These are phyloP conservation scores for Dissoconium aciculare DNA, from an alignment of 2,329 filamentous ascomycete genomes.

Conservation along the genomic window DNA sequence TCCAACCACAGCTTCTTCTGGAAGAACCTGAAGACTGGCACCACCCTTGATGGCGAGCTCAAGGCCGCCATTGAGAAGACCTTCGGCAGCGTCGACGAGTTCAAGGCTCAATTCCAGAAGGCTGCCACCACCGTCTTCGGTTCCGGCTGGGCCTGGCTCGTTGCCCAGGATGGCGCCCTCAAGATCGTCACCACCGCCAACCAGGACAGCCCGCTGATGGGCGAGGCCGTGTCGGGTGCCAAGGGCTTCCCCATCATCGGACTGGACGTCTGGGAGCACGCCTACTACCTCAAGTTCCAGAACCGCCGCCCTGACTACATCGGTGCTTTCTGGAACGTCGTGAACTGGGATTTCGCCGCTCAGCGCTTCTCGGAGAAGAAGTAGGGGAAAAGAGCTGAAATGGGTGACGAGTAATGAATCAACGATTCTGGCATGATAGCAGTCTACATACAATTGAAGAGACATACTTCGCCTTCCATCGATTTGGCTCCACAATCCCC, in stretches of 20 bases:
- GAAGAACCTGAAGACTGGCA: slow-evolving; percentile 56
- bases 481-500: no score
- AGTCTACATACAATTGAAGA: no score
- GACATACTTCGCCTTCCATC: no score
- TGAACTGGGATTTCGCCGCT: slow-evolving; percentile 50
- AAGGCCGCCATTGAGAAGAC: slow-evolving; percentile 44
- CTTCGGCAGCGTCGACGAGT: slow-evolving; percentile 56
- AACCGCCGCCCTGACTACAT: slow-evolving; percentile 64
- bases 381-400: slow-evolving; percentile 2
- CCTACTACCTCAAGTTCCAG: slow-evolving; percentile 74
- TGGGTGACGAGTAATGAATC: no score
- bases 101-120: slow-evolving; percentile 50
- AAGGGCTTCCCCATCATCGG: slow-evolving; percentile 46
- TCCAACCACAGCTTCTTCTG: slow-evolving; percentile 91
- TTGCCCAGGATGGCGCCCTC: slow-evolving; percentile 47
- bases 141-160: slow-evolving; percentile 78
- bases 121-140: slow-evolving; percentile 60
- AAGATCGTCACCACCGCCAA: slow-evolving; percentile 72
- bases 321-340: slow-evolving; percentile 61
- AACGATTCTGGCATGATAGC: no score
- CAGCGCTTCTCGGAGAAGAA: slow-evolving; percentile 12
- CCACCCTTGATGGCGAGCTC: slow-evolving; percentile 44
- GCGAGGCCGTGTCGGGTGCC: slow-evolving; percentile 41
- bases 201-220: slow-evolving; percentile 46
- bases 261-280: slow-evolving; percentile 88